These are phyloP conservation scores for Saturnispora silvae DNA, from an alignment of 805 yeast species.

Conservation along the genomic window DNA sequence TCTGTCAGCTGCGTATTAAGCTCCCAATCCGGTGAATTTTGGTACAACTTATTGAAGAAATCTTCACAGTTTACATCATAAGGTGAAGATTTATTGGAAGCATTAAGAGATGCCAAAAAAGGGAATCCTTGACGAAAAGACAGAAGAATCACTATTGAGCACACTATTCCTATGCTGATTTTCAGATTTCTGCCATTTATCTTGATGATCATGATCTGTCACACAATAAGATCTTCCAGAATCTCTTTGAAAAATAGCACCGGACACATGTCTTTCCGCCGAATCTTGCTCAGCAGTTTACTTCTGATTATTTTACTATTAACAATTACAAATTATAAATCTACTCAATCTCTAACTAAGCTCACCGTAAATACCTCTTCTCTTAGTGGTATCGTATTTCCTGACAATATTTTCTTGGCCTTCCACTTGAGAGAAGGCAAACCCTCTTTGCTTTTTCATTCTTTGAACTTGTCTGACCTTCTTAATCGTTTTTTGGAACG, in stretches of 20 bases:
- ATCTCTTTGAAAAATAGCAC: too few species aligned
- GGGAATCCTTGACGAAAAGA: too few species aligned
- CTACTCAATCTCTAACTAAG: too few species aligned
- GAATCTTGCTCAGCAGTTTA: neutral
- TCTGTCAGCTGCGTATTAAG: slow-evolving; percentile 13
- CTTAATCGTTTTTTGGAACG: slow-evolving; percentile 92
- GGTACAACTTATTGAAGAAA: slow-evolving; percentile 35
- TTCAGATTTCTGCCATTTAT: too few species aligned
- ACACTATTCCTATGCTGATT: too few species aligned
- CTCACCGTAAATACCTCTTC: slow-evolving; percentile 30
- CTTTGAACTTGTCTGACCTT: slow-evolving; percentile 97
- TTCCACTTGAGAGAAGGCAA: slow-evolving; percentile 93
- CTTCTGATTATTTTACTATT: neutral
- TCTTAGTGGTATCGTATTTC: slow-evolving; percentile 88
- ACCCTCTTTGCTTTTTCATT: slow-evolving; percentile 96
- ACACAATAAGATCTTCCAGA: too few species aligned
- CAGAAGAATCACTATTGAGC: too few species aligned
- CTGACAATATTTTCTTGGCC: slow-evolving; percentile 87
- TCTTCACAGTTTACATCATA: slow-evolving; percentile 27
- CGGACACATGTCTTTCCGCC: too few species aligned
- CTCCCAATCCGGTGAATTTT: slow-evolving; percentile 34
- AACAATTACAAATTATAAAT: neutral
- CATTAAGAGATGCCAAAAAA: neutral
- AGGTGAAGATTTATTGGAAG: neutral
- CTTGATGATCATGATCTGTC: neutral